Evolutionary conservation across 108 stramenopile species (phyloP).

Genomic region (Ochromonas danica): DNA sequence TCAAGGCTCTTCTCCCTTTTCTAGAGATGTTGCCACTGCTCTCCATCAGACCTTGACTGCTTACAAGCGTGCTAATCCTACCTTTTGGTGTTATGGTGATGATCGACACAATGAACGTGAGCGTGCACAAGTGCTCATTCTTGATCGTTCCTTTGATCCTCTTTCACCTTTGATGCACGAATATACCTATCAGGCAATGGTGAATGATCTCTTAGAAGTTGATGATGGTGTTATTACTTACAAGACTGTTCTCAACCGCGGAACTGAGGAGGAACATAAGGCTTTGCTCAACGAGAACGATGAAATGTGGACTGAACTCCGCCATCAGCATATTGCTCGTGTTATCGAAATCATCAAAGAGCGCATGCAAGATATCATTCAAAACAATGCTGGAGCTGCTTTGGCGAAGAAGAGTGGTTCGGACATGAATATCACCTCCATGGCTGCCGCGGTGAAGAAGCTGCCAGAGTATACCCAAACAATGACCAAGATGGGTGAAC

Average conservation of each 20-base stretch:
- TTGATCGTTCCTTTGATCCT: constrained; percentile 87
- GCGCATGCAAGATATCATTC: constrained; percentile 58
- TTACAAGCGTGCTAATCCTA: constrained; percentile 67
- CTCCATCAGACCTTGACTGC: constrained; percentile 81
- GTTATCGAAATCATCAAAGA: constrained; percentile 76
- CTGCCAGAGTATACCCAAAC: constrained; percentile 89
- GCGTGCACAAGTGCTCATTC: constrained; percentile 77
- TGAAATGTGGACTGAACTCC: constrained; percentile 87
- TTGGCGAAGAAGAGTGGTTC: constrained; percentile 26
- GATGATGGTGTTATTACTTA: constrained; percentile 78
- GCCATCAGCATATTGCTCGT: constrained; percentile 88
- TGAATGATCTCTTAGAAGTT: constrained; percentile 81
- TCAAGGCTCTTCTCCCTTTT: constrained; percentile 58
- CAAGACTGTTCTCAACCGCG: constrained; percentile 47
- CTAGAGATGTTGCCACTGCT: constrained; percentile 66
- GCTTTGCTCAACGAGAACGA: constrained; percentile 86
- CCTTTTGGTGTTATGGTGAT: constrained; percentile 85
- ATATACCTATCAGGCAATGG: constrained; percentile 95
- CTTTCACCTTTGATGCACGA: constrained; percentile 94
- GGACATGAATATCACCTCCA: constrained; percentile 44
- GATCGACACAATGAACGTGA: constrained; percentile 60
- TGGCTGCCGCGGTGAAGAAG: constrained; percentile 82
- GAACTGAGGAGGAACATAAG: constrained; percentile 35
- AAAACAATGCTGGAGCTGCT: constrained; percentile 35
- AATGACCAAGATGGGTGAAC: constrained; percentile 84